Conservation (phyloP, 805 yeast species). For the Cyberlindnera samutprakarnensis region DNA sequence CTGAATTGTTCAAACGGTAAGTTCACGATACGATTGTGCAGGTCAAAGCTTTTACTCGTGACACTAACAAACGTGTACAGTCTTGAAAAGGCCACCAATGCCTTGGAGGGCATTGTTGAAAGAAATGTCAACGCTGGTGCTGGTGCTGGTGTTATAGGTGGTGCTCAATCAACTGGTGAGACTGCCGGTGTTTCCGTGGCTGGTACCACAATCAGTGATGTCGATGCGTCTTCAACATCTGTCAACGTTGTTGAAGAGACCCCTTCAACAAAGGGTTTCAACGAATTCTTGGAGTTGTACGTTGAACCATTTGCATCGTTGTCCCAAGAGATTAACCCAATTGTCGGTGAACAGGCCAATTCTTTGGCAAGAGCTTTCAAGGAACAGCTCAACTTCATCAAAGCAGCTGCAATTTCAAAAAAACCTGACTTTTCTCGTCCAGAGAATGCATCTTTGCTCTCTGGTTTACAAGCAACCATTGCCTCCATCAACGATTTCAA, state of each 20-base stretch:
- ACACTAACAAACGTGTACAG: conserved; percentile 6
- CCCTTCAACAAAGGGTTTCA: conserved; percentile 44
- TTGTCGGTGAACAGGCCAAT: conserved; percentile 49
- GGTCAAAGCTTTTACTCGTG: not conserved
- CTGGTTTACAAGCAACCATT: conserved; percentile 61
- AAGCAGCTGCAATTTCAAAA: conserved; percentile 49
- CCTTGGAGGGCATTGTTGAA: conserved; percentile 19
- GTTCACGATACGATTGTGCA: too few relatives aligned
- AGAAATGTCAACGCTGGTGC: conserved; percentile 11
- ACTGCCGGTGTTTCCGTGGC: conserved; percentile 1
- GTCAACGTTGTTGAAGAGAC: conserved; percentile 9
- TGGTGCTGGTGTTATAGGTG: not conserved
- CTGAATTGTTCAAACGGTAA: conserved; percentile 14
- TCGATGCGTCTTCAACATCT: conserved; percentile 7
- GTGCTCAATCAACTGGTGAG: conserved; percentile 6
- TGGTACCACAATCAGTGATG: conserved; percentile 6
- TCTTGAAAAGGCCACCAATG: conserved; percentile 22
- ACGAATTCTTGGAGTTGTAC: conserved; percentile 40
- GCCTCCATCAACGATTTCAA: conserved; percentile 53
- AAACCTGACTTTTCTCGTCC: conserved; percentile 58
- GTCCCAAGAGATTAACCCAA: conserved; percentile 48
- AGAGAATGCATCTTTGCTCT: conserved; percentile 45
- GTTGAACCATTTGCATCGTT: conserved; percentile 53
- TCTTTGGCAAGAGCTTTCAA: conserved; percentile 46
- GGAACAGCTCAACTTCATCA: conserved; percentile 50